Conservation (phyloP, 495 filamentous ascomycete species). For the Lichina pygmaea region DNA sequence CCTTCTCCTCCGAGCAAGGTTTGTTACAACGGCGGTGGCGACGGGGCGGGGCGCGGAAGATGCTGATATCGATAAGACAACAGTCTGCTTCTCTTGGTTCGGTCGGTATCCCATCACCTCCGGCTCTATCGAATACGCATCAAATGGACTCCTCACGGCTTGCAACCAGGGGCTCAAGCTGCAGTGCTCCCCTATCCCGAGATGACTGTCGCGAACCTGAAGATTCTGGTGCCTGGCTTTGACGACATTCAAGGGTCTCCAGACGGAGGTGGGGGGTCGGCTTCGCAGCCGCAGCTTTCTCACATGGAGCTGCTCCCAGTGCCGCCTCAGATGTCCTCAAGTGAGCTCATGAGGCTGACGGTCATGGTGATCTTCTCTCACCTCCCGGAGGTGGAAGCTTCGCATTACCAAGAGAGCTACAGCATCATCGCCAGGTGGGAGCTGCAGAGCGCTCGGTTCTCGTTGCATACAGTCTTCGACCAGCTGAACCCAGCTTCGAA, state of each 20-base stretch:
- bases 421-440: conserved; percentile 57
- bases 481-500: conserved; percentile 19
- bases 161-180: background rate
- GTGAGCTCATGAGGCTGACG: conserved; percentile 25
- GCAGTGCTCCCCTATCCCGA: background rate
- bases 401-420: conserved; percentile 27
- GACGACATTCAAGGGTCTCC: background rate
- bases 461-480: conserved; percentile 45
- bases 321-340: conserved; percentile 14
- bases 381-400: conserved; percentile 19
- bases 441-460: conserved; percentile 27
- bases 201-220: background rate
- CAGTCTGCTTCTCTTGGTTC: conserved; percentile 10
- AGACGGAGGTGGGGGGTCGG: background rate
- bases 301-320: conserved; percentile 38
- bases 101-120: conserved; percentile 8
- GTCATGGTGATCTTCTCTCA: conserved; percentile 49
- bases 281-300: conserved; percentile 29
- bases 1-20: conserved; percentile 49
- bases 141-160: conserved; percentile 8
- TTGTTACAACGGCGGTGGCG: background rate
- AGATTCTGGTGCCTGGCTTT: background rate
- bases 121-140: conserved; percentile 13
- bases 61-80: conserved; percentile 6
- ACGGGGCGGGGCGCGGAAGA: background rate